Evolutionary conservation across 228 moss, liverwort and hornwort genomes (phyloP).

Genomic region (Sphagnum fallax): DNA sequence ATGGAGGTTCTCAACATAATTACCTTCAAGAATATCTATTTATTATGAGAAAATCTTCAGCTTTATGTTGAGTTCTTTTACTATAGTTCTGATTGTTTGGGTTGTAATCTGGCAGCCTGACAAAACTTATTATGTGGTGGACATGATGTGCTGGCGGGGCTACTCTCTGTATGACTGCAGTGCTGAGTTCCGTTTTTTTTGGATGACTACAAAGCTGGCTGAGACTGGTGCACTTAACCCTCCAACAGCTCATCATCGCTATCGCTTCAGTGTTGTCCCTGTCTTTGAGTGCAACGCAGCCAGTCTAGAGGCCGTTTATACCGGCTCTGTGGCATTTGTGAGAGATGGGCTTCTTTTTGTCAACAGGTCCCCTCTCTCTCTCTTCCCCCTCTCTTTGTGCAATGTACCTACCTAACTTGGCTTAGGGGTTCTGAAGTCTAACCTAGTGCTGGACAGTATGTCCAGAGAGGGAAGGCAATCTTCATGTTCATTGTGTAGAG

Average conservation of each 20-base stretch:
- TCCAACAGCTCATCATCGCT: constrained; percentile 76
- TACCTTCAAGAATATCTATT: too few relatives aligned
- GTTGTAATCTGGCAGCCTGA: constrained; percentile 56
- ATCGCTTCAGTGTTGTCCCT: constrained; percentile 78
- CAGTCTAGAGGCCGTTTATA: constrained; percentile 76
- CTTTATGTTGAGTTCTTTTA: background rate
- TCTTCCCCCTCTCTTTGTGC: background rate
- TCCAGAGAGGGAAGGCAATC: too few relatives aligned
- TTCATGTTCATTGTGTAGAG: too few relatives aligned
- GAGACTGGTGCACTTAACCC: constrained; percentile 70
- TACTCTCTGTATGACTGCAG: constrained; percentile 96
- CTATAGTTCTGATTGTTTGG: background rate
- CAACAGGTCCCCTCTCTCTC: constrained; percentile 50
- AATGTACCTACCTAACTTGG: too few relatives aligned
- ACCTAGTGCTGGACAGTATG: background rate
- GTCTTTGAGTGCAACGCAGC: constrained; percentile 67
- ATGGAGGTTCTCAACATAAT: background rate
- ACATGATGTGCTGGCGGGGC: constrained; percentile 99
- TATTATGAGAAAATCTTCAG: background rate
- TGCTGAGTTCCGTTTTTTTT: constrained; percentile 89
- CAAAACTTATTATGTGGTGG: constrained; percentile 88
- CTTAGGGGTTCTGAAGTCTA: too few relatives aligned
- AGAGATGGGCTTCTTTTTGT: constrained; percentile 83
- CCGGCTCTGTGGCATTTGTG: constrained; percentile 49
- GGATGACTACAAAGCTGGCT: constrained; percentile 90